Conservation (phyloP, 192 early-diverging fungal genomes). For the Diversispora epigaea region DNA sequence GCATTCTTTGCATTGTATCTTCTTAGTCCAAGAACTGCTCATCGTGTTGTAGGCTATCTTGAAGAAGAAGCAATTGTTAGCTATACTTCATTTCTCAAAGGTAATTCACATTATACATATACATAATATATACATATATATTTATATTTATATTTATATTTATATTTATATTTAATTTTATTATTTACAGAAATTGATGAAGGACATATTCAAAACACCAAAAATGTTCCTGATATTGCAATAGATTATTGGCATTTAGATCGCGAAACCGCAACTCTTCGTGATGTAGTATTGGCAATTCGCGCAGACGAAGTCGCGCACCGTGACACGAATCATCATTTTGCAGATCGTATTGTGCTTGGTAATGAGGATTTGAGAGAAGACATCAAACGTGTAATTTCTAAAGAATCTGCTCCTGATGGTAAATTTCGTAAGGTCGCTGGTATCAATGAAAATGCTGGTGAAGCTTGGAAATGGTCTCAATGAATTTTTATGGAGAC, state of each 20-base stretch:
- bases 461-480: too few species aligned
- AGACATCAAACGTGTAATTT: constrained; percentile 13
- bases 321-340: constrained; percentile 87
- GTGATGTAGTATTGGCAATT: constrained; percentile 84
- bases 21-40: constrained; percentile 73
- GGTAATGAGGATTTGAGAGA: constrained; percentile 28
- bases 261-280: constrained; percentile 64
- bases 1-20: constrained; percentile 87
- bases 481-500: too few species aligned
- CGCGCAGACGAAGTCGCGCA: constrained; percentile 88
- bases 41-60: constrained; percentile 89
- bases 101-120: not conserved
- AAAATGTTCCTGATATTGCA: constrained; percentile 80
- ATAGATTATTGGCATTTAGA: constrained; percentile 82
- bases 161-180: not conserved
- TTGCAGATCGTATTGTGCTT: constrained; percentile 66
- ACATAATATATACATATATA: not conserved
- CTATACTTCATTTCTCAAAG: constrained; percentile 81
- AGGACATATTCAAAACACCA: constrained; percentile 64
- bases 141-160: not conserved
- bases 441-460: too few species aligned
- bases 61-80: constrained; percentile 93
- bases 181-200: constrained; percentile 75
- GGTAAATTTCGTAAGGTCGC: too few species aligned
- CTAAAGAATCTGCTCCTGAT: not conserved